These are phyloP conservation scores for Clonostachys solani DNA, from an alignment of 2,329 filamentous ascomycete species.

Conservation along the genomic window DNA sequence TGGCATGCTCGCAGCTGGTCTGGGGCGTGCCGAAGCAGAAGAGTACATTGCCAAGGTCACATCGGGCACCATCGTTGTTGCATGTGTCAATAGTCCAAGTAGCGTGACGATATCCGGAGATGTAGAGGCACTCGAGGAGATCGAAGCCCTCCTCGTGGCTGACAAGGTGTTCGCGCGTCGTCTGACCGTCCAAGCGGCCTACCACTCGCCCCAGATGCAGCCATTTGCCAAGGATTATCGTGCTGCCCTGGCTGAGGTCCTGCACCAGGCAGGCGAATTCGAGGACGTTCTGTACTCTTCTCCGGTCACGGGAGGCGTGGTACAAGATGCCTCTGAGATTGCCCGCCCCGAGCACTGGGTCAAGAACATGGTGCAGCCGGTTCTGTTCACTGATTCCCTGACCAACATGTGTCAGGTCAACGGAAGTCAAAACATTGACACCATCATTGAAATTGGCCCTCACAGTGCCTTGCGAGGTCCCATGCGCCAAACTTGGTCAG, in stretches of 20 bases:
- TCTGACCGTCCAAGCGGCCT: slow-evolving; percentile 9
- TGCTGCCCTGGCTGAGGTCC: slow-evolving; percentile 8
- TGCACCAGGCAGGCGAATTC: background rate
- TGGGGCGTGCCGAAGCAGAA: background rate
- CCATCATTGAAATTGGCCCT: slow-evolving; percentile 7
- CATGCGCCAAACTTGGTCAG: slow-evolving; percentile 2
- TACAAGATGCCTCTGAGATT: background rate
- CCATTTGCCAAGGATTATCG: slow-evolving; percentile 9
- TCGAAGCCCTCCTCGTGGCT: background rate
- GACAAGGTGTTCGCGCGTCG: slow-evolving; percentile 1
- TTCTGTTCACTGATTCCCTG: slow-evolving; percentile 6
- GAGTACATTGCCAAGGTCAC: slow-evolving; percentile 24
- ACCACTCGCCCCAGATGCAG: slow-evolving; percentile 9
- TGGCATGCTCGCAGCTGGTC: slow-evolving; percentile 31
- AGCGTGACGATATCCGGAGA: slow-evolving; percentile 44
- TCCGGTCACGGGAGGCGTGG: slow-evolving; percentile 4
- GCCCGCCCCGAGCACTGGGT: slow-evolving; percentile 11
- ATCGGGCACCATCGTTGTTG: slow-evolving; percentile 12
- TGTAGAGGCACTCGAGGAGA: slow-evolving; percentile 14
- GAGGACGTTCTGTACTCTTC: slow-evolving; percentile 7
- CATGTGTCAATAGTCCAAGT: slow-evolving; percentile 41
- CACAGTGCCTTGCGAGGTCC: slow-evolving; percentile 6
- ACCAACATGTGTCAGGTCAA: no score
- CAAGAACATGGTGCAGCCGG: slow-evolving; percentile 13
- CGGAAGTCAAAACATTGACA: background rate